These are phyloP conservation scores for Fusarium multiceps DNA, from an alignment of 2,329 filamentous ascomycete species.

Conservation along the genomic window DNA sequence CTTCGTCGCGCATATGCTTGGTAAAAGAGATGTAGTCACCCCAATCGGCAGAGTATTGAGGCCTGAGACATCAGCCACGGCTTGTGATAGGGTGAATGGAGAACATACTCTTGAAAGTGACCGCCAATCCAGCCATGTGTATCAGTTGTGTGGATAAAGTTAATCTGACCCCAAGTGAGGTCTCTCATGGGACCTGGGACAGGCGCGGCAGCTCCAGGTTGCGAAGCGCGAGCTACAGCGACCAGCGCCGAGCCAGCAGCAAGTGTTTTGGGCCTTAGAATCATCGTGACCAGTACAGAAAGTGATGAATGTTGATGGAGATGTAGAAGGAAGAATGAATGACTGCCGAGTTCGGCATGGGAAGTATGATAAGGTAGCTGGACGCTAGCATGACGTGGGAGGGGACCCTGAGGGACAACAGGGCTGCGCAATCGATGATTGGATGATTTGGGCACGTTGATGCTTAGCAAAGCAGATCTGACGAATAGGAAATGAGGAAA, in stretches of 20 bases:
- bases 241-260: slow-evolving; percentile 49
- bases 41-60: slow-evolving; percentile 96
- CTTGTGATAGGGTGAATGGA: fast-evolving
- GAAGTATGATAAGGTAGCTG: slow-evolving; percentile 33
- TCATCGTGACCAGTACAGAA: slow-evolving; percentile 31
- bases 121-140: slow-evolving; percentile 96
- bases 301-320: slow-evolving; percentile 3
- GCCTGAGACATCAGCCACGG: slow-evolving; percentile 58
- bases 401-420: slow-evolving; percentile 33
- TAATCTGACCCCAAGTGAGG: slow-evolving; percentile 91
- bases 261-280: slow-evolving; percentile 41
- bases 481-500: neutral
- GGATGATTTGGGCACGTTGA: neutral
- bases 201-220: slow-evolving; percentile 83
- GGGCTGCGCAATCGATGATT: slow-evolving; percentile 8
- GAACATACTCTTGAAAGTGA: slow-evolving; percentile 84
- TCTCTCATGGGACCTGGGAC: slow-evolving; percentile 84
- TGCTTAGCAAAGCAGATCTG: slow-evolving; percentile 1
- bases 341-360: slow-evolving; percentile 24
- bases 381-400: slow-evolving; percentile 32
- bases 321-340: slow-evolving; percentile 20
- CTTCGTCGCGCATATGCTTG: slow-evolving; percentile 80
- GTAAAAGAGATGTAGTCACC: slow-evolving; percentile 97
- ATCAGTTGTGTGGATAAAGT: slow-evolving; percentile 97
- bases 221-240: slow-evolving; percentile 62